These are phyloP conservation scores for Sclerotinia trifoliorum DNA, from an alignment of 2,329 filamentous ascomycete genomes.

Conservation along the genomic window DNA sequence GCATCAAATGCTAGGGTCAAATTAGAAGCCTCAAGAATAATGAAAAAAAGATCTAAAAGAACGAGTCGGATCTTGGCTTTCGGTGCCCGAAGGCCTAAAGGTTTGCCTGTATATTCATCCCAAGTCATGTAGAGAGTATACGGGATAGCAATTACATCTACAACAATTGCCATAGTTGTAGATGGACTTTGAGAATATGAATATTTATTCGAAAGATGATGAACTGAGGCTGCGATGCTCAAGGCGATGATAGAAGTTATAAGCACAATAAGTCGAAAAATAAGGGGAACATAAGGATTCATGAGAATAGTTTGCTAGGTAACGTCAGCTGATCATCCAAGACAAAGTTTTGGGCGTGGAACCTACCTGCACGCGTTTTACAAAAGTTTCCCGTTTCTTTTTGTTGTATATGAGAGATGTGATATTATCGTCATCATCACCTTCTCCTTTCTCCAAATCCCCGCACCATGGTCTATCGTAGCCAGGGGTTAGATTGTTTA, in stretches of 20 bases:
- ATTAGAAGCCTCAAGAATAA: constrained; percentile 95
- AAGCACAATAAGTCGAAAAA: constrained; percentile 80
- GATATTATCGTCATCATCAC: constrained; percentile 35
- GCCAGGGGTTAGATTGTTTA: constrained; percentile 38
- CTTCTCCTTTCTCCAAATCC: constrained; percentile 34
- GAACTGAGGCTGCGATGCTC: constrained; percentile 74
- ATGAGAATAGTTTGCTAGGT: constrained; percentile 37
- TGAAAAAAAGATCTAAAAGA: constrained; percentile 90
- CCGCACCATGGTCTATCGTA: constrained; percentile 41
- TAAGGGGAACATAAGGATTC: constrained; percentile 71
- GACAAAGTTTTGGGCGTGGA: not conserved
- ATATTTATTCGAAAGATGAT: constrained; percentile 48
- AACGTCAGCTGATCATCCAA: constrained; percentile 21
- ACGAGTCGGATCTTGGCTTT: constrained; percentile 86
- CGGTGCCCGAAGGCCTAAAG: constrained; percentile 79
- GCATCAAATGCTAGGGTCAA: constrained; percentile 85
- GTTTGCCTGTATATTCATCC: constrained; percentile 94
- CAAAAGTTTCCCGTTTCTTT: constrained; percentile 33
- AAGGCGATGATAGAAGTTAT: constrained; percentile 80
- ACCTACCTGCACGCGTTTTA: constrained; percentile 36
- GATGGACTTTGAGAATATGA: constrained; percentile 64
- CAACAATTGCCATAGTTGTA: constrained; percentile 81
- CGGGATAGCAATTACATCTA: constrained; percentile 83
- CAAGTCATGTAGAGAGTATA: constrained; percentile 94
- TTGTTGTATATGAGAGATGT: constrained; percentile 35